Conservation (phyloP, 176 grass and related monocot genomes). For the Triticum timopheevii region DNA sequence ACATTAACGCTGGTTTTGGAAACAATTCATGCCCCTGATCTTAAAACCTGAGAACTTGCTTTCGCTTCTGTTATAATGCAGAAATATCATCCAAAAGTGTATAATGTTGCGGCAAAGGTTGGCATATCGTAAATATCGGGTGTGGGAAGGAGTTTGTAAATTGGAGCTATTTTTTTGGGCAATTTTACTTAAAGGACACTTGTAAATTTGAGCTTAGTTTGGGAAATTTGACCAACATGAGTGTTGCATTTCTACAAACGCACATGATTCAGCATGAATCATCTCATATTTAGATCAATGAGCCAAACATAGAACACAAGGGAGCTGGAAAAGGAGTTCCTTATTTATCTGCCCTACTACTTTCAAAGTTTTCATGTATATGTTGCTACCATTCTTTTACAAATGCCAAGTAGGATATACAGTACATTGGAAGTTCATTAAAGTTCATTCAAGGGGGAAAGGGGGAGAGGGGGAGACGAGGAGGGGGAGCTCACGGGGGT, state of each 20-base stretch:
- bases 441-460: too few species aligned
- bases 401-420: too few species aligned
- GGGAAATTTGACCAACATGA: background rate
- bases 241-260: background rate
- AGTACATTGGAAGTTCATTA: too few species aligned
- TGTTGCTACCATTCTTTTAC: too few species aligned
- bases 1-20: too few species aligned
- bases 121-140: background rate
- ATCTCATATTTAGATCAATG: constrained; percentile 8
- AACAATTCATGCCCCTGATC: background rate
- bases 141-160: background rate
- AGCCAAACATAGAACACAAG: background rate
- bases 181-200: background rate
- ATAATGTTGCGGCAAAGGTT: background rate
- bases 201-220: background rate
- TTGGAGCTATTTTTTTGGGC: background rate
- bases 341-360: background rate
- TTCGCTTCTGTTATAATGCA: too few species aligned
- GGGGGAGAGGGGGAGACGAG: too few species aligned
- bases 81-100: background rate
- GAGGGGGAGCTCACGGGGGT: too few species aligned
- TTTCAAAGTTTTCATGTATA: background rate
- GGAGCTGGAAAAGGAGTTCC: background rate
- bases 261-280: background rate
- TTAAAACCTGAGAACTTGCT: background rate